Base-by-base conservation (phyloP, 257 asterid genomes). In the Salvia splendens region DNA sequence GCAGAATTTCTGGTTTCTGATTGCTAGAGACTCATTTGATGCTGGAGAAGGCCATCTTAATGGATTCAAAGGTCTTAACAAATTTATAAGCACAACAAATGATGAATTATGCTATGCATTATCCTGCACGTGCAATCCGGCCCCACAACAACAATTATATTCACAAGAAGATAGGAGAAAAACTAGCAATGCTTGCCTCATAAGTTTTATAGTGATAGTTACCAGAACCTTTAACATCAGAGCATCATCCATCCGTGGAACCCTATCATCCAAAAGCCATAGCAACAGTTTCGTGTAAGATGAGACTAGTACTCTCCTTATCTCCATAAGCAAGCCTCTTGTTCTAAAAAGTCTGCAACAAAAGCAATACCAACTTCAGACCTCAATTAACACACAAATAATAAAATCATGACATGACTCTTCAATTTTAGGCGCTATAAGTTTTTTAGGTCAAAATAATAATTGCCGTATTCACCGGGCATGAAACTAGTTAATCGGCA, bases 231-330 rank as follows among this genome's bases (percentile, higher is more conserved):
- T 91, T 69, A 91, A 88, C 99, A 94, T 91, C 79, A 94, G 78
- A 79, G 91, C 97, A 79, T 94, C 99, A 81, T 94, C 99, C 99
- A 94, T 91, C 75, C 76, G 83, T 1, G 96, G 99, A 71, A 94
- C 98, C 81, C 99, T 86, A 70, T 94, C 98, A 73, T 91, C 99
- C 84, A 94, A 85, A 75, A 94, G 98, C 99, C 99, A 89, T 57
- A 94, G 93, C 77, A 94, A 82, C 66, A 94, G 94, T 73, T 94
- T 96, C 12, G 94, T 94, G 30, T 24, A 20, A 20, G 69, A 94
- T 91, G 74, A 94, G 92, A 76, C 85, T 81, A 28, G 99, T 94
- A 80, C 91, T 82, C 84, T 86, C 95, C 77, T 83, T 85, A 64
- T 87, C 96, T 55, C 96, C 95, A 81, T 89, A 83, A 56, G 98